phyloP scores from a whole-genome alignment of 225 moss, liverwort and hornwort species.

The Lunularia cruciata region DNA sequence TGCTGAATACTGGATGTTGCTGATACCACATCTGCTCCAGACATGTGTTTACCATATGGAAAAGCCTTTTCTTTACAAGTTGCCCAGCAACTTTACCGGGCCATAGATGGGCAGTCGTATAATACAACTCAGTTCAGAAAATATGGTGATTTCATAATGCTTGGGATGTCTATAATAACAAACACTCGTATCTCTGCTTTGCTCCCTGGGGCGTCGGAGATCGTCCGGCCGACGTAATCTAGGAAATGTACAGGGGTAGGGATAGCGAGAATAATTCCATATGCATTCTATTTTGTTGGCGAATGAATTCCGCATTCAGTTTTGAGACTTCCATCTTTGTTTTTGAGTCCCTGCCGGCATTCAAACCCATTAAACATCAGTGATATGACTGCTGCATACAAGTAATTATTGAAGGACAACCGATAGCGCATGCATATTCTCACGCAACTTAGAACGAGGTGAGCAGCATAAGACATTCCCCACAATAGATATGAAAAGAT shows the following conservation, averaged over 20 bases:
- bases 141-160: neutral
- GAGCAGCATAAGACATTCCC: no score
- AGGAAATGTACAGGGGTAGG: neutral
- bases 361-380: neutral
- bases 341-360: conserved; percentile 67
- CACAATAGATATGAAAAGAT: no score
- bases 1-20: no score
- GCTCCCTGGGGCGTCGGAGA: neutral
- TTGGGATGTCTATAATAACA: neutral
- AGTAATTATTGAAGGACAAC: no score
- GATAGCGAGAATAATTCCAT: neutral
- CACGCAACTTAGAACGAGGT: no score
- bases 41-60: neutral
- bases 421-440: no score
- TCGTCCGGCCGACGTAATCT: neutral
- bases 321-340: conserved; percentile 76
- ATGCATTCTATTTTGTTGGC: neutral
- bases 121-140: conserved; percentile 5
- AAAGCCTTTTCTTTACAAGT: conserved; percentile 7
- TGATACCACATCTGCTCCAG: neutral
- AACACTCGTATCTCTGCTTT: neutral
- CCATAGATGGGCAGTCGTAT: neutral
- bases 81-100: neutral
- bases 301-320: conserved; percentile 92
- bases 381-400: neutral